Percentiles rank a stretch among this genome's conserved stretches.
phyloP scores from a whole-genome alignment of 345 rosid genomes.

The Odontarrhena argentea region DNA sequence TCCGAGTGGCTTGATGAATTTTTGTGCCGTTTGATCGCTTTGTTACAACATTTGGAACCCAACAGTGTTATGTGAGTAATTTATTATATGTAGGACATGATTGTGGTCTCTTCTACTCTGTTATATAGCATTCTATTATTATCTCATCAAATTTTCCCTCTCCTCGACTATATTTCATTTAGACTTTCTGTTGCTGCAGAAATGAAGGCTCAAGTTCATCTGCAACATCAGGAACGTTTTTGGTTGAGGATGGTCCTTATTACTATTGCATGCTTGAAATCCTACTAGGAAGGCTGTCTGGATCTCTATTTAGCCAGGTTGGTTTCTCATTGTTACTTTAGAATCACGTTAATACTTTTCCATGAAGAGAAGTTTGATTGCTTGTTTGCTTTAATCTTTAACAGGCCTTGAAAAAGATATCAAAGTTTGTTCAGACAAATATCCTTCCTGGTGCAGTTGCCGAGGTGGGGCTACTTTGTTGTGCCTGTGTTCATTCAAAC shows the following conservation, averaged over 20 bases:
- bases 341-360: constrained; percentile 14
- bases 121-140: constrained; percentile 12
- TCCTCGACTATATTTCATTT: constrained; percentile 8
- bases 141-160: constrained; percentile 5
- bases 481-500: constrained; percentile 94
- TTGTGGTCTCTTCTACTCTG: constrained; percentile 26
- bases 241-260: constrained; percentile 96
- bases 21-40: constrained; percentile 80
- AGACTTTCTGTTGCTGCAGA: constrained; percentile 47
- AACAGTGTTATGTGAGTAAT: constrained; percentile 82
- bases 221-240: constrained; percentile 91
- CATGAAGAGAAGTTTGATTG: constrained; percentile 18
- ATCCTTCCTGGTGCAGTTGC: constrained; percentile 99
- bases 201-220: constrained; percentile 91
- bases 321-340: constrained; percentile 43
- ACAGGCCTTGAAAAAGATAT: constrained; percentile 94
- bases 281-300: constrained; percentile 87
- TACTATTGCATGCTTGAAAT: constrained; percentile 99
- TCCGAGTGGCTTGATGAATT: constrained; percentile 99
- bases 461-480: constrained; percentile 96
- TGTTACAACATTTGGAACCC: constrained; percentile 94
- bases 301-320: constrained; percentile 86
- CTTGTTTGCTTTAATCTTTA: constrained; percentile 26
- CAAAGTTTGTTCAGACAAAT: constrained; percentile 87
- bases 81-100: neutral